Percentiles rank a stretch among this genome's conserved stretches.
These are phyloP conservation scores for Rhizomucor miehei DNA, from an alignment of 371 early-diverging fungal species.

Conservation along the genomic window DNA sequence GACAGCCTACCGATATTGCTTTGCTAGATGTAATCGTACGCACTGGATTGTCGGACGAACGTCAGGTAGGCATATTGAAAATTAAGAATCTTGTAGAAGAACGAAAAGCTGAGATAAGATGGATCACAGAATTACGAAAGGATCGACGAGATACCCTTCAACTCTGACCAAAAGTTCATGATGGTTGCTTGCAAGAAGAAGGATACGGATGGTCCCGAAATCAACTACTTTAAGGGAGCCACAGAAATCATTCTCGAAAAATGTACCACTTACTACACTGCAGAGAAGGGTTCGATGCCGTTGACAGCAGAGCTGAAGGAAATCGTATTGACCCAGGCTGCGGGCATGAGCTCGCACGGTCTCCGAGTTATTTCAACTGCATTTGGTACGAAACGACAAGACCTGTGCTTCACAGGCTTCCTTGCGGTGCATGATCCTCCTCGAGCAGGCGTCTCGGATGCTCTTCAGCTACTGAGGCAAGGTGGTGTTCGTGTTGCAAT, in stretches of 20 bases:
- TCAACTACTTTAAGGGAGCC: slow-evolving; percentile 73
- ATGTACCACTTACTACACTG: slow-evolving; percentile 58
- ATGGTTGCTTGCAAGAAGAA: slow-evolving; percentile 52
- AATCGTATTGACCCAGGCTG: slow-evolving; percentile 49
- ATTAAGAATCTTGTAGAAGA: too few species aligned
- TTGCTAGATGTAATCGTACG: slow-evolving; percentile 63
- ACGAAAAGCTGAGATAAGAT: too few species aligned
- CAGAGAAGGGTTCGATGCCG: slow-evolving; percentile 32
- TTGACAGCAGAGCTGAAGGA: slow-evolving; percentile 52
- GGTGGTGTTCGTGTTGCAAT: slow-evolving; percentile 84
- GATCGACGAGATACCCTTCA: slow-evolving; percentile 82
- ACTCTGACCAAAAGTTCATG: slow-evolving; percentile 92
- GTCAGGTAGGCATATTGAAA: slow-evolving; percentile 48
- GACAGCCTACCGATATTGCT: slow-evolving; percentile 88
- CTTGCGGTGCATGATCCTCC: slow-evolving; percentile 88
- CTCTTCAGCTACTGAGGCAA: slow-evolving; percentile 57
- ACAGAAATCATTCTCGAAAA: slow-evolving; percentile 69
- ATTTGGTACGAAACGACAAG: slow-evolving; percentile 54
- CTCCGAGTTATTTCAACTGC: slow-evolving; percentile 89
- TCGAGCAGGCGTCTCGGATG: slow-evolving; percentile 65
- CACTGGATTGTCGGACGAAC: slow-evolving; percentile 56
- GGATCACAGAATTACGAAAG: slow-evolving; percentile 50
- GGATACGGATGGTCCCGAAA: slow-evolving; percentile 25
- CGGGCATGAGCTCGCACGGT: slow-evolving; percentile 77
- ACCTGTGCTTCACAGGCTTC: slow-evolving; percentile 75